Base-by-base conservation (phyloP, 2,329 filamentous ascomycete genomes). In the Colletotrichum musae region DNA sequence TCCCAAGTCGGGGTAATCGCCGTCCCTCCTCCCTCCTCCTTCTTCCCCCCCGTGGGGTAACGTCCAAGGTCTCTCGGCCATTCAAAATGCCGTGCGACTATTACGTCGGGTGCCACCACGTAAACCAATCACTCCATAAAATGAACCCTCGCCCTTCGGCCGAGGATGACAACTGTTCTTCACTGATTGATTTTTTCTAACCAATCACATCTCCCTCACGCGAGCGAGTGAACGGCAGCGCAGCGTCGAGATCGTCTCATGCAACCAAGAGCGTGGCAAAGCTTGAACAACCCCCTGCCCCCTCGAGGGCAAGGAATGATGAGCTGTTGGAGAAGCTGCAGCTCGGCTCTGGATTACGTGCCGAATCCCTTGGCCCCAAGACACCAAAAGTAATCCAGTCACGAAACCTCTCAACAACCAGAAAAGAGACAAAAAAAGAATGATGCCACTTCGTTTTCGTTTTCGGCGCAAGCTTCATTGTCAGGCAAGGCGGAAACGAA, bases 1-100 rank as follows among this genome's bases (percentile, higher is more conserved):
- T 50, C 47, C 61, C 61, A 65, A 60, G 66, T 69, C 56, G 62
- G 62, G 56, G 57, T 52, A 52, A 69, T 69, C 43, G 56, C 51
- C 66, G 66, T 65, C 50, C 54, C 53, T 43, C 61, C 50, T 48
- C 54, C 47, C 53, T 43, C 61, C 50, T 48, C 54, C 21, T 21
- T 21, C 21, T 21, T 21, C 47, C 18, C 54, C 41, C 54, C 53
- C 18, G 39, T 39, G 62, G 61, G 62, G 28, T 60, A 26, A 45
- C 48, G n/a, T 41, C 36, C 7, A 28, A 48, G 41, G 21, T 48
- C 41, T 47, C 58, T 48, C 61, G 54, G 65, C 65, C 65, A 59
- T 50, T 68, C 65, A 65, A 6, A 36, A 51, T 53, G 41, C 21
- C 3, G 64, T 52, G 18, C 21, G 47, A 28, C 47, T n/a, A 5